These are phyloP conservation scores for Camelina neglecta DNA, from an alignment of 345 rosid genomes.

Conservation along the genomic window DNA sequence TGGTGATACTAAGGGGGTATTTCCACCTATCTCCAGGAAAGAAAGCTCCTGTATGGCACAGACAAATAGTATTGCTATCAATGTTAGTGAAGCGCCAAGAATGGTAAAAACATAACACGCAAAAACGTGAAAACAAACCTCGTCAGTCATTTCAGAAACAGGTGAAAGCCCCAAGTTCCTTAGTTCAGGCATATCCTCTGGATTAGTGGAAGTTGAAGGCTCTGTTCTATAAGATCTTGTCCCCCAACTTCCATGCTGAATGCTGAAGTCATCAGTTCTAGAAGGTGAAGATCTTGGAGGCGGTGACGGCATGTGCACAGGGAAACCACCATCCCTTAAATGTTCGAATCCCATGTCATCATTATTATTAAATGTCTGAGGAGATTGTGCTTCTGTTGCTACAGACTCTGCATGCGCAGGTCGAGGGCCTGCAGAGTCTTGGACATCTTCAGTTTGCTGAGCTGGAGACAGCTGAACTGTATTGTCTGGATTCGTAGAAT, in stretches of 20 bases:
- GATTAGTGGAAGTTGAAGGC: slow-evolving; percentile 53
- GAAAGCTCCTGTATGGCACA: slow-evolving; percentile 61
- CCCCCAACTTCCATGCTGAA: slow-evolving; percentile 45
- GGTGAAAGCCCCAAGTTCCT: slow-evolving; percentile 56
- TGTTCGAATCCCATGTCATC: slow-evolving; percentile 53
- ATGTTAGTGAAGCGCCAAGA: slow-evolving; percentile 9
- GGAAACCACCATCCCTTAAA: slow-evolving; percentile 50
- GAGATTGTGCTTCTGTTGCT: slow-evolving; percentile 37
- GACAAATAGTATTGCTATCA: not conserved
- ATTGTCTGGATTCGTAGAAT: slow-evolving; percentile 11
- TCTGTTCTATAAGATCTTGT: slow-evolving; percentile 53
- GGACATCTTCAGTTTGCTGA: slow-evolving; percentile 38
- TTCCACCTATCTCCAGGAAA: slow-evolving; percentile 66
- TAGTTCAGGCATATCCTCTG: slow-evolving; percentile 40
- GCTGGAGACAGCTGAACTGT: slow-evolving; percentile 35
- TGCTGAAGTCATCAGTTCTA: slow-evolving; percentile 55
- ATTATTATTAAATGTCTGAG: slow-evolving; percentile 45
- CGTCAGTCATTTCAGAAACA: slow-evolving; percentile 61
- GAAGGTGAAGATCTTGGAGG: slow-evolving; percentile 47
- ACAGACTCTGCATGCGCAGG: slow-evolving; percentile 41
- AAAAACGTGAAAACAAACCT: slow-evolving; percentile 48
- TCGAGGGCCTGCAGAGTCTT: slow-evolving; percentile 36
- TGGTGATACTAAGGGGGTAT: slow-evolving; percentile 54
- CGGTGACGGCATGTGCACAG: slow-evolving; percentile 43
- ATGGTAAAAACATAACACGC: slow-evolving; percentile 8